Evolutionary conservation across 495 filamentous ascomycete species (phyloP).

Genomic region (Trichoderma reesei): DNA sequence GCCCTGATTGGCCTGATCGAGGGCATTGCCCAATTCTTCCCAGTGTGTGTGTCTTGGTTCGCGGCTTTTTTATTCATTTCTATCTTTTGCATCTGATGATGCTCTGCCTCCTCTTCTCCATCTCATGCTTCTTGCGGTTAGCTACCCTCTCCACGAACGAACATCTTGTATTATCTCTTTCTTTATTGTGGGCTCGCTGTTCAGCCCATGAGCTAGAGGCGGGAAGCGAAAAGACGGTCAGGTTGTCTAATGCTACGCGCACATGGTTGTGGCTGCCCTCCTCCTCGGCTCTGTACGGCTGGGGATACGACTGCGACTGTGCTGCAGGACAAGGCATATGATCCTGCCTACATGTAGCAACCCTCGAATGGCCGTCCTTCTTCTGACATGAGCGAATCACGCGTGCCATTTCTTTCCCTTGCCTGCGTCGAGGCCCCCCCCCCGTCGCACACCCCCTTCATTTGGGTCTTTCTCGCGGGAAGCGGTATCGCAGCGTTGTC

Average conservation of each 20-base stretch:
- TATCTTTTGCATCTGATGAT: too few relatives aligned
- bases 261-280: not conserved
- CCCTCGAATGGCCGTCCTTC: not conserved
- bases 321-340: not conserved
- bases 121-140: not conserved
- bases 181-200: conserved; percentile 3
- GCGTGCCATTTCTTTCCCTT: not conserved
- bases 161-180: not conserved
- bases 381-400: not conserved
- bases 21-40: not conserved
- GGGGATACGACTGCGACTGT: not conserved
- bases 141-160: too few relatives aligned
- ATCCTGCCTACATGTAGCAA: conserved; percentile 5
- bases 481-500: not conserved
- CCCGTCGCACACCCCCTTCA: not conserved
- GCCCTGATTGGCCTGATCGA: not conserved
- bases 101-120: too few relatives aligned
- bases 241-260: not conserved
- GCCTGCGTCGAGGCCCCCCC: not conserved
- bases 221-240: conserved; percentile 4
- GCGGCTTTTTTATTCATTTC: not conserved
- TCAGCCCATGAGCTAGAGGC: not conserved
- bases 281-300: not conserved
- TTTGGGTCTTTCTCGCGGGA: not conserved
- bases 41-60: not conserved